Evolutionary conservation across 495 filamentous ascomycete genomes (phyloP).

Genomic region (Xanthoparmelia taractica): DNA sequence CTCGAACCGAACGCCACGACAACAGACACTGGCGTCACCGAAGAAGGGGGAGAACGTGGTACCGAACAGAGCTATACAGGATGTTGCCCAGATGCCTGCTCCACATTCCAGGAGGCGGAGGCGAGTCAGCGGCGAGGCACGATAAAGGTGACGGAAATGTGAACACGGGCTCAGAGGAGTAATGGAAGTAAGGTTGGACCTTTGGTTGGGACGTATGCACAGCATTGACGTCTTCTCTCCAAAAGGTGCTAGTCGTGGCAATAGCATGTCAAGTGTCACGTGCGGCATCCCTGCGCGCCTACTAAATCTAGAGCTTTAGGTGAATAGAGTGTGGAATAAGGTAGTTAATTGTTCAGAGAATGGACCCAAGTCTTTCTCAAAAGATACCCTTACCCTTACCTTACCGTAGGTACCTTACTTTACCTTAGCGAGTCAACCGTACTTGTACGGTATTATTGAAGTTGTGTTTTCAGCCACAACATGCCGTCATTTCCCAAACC

Average conservation of each 20-base stretch:
- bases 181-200: not conserved
- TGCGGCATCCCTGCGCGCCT: not conserved
- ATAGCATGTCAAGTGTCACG: not conserved
- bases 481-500: conserved; percentile 14
- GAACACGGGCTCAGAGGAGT: not conserved
- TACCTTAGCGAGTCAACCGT: too few relatives aligned
- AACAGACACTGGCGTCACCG: conserved; percentile 22
- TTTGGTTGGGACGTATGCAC: not conserved
- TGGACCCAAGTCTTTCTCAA: too few relatives aligned
- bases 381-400: too few relatives aligned
- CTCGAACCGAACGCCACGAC: conserved; percentile 36
- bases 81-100: conserved; percentile 12
- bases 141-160: conserved; percentile 11
- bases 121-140: conserved; percentile 22
- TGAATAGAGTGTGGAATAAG: not conserved
- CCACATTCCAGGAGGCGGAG: conserved; percentile 26
- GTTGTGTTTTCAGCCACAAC: conserved; percentile 4
- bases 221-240: not conserved
- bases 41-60: conserved; percentile 21
- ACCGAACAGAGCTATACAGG: conserved; percentile 3
- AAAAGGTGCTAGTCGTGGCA: not conserved
- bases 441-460: not conserved
- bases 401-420: too few relatives aligned
- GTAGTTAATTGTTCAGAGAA: too few relatives aligned
- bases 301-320: not conserved